Base-by-base conservation (phyloP, 495 filamentous ascomycete species). In the Delitschia confertaspora region DNA sequence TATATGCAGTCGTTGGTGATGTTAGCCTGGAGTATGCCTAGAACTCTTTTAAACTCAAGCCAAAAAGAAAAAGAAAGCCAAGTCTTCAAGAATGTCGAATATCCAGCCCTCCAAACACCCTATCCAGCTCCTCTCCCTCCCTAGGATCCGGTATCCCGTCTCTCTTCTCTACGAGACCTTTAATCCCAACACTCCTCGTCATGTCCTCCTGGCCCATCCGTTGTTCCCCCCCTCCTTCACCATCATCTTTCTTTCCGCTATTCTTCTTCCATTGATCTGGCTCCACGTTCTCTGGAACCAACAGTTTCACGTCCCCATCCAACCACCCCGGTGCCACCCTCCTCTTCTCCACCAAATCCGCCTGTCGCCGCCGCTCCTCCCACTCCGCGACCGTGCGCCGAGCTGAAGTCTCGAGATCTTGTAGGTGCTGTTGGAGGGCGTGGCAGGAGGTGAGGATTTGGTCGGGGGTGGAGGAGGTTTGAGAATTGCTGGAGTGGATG, bases 271-370 rank as follows among this genome's bases (percentile, higher is more conserved):
- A n/a, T n/a, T n/a, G n/a, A n/a, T n/a, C n/a, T n/a, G 16, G 32
- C 26, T 21, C 32, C 42, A 58, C 68, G 52, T 65, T 73, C 59
- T 77, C 69, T 3, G 91, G 91, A 65, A 88, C 78, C 33, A 98
- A 61, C 41, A 98, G 65, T 55, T 83, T 75, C 59, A 83, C 80
- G 20, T 94, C 85, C 25, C 85, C 82, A 60, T 98, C 91, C 55
- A 98, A 64, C 84, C 89, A 98, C 1, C 91, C 91, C 11, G 91
- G 91, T 29, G 91, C 91, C 24, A 94, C 72, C 14, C 87, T 71
- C 39, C 91, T 64, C 71, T 94, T 95, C 74, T 96, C 91, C 24
- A 85, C 85, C 42, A 98, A 66, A 44, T 96, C 91, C 35, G 82
- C 71, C 36, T 84, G 78, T 32, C 65, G 63, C 45, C 89, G 80